Evolutionary conservation across 345 rosid genomes (phyloP).

Genomic region (Populus simonii): DNA sequence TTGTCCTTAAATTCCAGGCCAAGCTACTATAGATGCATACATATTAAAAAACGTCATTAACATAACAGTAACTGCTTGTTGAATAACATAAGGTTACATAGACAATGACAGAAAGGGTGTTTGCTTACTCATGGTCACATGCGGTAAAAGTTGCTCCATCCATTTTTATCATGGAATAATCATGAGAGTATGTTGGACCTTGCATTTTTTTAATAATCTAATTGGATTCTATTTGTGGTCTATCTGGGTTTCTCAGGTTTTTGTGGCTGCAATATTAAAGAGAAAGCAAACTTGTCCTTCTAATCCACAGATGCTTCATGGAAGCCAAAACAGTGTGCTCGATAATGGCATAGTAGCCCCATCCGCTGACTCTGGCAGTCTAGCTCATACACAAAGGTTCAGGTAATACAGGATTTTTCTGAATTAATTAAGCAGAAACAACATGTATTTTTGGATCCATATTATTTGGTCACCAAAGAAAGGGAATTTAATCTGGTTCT

Average conservation of each 20-base stretch:
- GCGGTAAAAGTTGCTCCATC: not conserved
- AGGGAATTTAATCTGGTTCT: not conserved
- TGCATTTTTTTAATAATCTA: not conserved
- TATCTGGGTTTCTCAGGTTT: constrained; percentile 46
- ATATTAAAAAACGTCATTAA: too few relatives aligned
- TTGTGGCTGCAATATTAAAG: constrained; percentile 81
- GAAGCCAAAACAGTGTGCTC: constrained; percentile 37
- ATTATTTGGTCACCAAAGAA: not conserved
- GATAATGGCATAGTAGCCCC: constrained; percentile 7
- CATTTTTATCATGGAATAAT: not conserved
- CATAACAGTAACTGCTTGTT: not conserved
- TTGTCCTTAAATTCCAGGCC: not conserved
- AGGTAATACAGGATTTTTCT: constrained; percentile 36
- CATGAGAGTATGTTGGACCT: not conserved
- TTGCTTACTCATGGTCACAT: not conserved
- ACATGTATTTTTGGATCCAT: not conserved
- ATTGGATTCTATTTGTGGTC: not conserved
- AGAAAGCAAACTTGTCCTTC: constrained; percentile 66
- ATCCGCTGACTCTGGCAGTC: constrained; percentile 32
- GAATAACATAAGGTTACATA: not conserved
- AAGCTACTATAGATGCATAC: too few relatives aligned
- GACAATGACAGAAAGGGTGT: not conserved
- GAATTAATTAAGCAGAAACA: not conserved
- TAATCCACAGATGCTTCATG: constrained; percentile 52
- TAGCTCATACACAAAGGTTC: constrained; percentile 56